Conservation (phyloP, 495 filamentous ascomycete genomes). For the Apodospora peruviana region DNA sequence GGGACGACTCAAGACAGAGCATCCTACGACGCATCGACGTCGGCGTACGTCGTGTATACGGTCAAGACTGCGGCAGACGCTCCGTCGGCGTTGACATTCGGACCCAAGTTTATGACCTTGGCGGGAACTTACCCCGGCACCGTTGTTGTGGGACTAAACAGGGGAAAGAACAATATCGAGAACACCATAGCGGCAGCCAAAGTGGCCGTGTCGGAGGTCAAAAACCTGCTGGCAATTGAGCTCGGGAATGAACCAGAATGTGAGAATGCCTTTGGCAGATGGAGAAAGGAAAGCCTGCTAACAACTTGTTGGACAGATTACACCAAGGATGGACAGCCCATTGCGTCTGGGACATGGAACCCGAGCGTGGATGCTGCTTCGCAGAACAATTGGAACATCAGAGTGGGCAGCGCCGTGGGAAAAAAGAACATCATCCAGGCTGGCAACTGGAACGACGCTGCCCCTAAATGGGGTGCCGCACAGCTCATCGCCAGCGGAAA, state of each 20-base stretch:
- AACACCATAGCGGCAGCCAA: constrained; percentile 54
- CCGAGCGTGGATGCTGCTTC: constrained; percentile 47
- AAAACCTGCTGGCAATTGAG: constrained; percentile 53
- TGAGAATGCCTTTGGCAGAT: constrained; percentile 17
- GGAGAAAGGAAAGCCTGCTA: constrained; percentile 10
- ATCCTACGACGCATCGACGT: constrained; percentile 44
- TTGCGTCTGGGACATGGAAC: constrained; percentile 50
- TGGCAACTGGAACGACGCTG: constrained; percentile 52
- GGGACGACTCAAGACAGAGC: constrained; percentile 55
- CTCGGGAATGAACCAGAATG: constrained; percentile 60
- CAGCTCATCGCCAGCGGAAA: constrained; percentile 45
- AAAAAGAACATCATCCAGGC: constrained; percentile 46
- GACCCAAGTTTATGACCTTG: constrained; percentile 48
- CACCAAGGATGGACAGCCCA: constrained; percentile 40
- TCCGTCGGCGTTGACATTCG: constrained; percentile 50
- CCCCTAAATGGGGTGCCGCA: constrained; percentile 46
- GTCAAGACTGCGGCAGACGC: constrained; percentile 50
- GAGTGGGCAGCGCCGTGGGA: constrained; percentile 44
- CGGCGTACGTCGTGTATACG: constrained; percentile 49
- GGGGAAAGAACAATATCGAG: constrained; percentile 48
- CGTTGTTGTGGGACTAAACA: constrained; percentile 53
- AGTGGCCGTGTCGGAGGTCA: constrained; percentile 37
- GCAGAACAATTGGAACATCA: constrained; percentile 49
- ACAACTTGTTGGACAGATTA: constrained; percentile 26
- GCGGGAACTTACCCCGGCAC: constrained; percentile 47